Conservation (phyloP, 768 basidiomycete genomes). For the Clathrus columnatus region DNA sequence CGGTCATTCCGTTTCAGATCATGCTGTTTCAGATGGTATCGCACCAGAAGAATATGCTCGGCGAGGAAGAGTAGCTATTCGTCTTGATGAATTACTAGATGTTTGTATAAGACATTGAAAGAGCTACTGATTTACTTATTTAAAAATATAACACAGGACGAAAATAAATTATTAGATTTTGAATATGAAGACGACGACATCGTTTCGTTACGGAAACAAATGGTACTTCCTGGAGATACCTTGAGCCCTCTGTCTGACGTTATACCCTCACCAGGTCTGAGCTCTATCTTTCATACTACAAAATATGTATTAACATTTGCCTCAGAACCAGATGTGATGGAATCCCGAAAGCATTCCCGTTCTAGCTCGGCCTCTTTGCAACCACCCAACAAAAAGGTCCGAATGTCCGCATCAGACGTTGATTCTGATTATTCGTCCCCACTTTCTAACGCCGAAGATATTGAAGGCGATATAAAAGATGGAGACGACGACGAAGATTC, state of each 20-base stretch:
- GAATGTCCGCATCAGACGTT: constrained; percentile 1
- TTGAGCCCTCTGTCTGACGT: constrained; percentile 39
- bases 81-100: constrained; percentile 76
- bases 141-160: constrained; percentile 41
- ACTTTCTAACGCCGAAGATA: constrained; percentile 6
- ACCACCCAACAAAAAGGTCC: constrained; percentile 21
- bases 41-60: constrained; percentile 61
- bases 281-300: constrained; percentile 13
- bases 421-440: constrained; percentile 1
- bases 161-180: constrained; percentile 71
- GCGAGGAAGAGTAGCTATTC: constrained; percentile 63
- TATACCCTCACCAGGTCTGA: constrained; percentile 43
- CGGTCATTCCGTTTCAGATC: constrained; percentile 54
- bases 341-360: constrained; percentile 4
- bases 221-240: constrained; percentile 44
- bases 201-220: constrained; percentile 58
- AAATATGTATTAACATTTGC: background rate
- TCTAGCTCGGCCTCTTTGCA: constrained; percentile 21
- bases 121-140: background rate
- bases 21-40: constrained; percentile 57
- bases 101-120: constrained; percentile 28
- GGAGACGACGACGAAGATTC: constrained; percentile 1
- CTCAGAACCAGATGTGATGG: background rate
- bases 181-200: constrained; percentile 66
- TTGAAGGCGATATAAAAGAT: background rate